Evolutionary conservation across 2,329 filamentous ascomycete species (phyloP), one percentile per base, ranked within the genome.

Genomic region (Cytospora chrysosperma): DNA sequence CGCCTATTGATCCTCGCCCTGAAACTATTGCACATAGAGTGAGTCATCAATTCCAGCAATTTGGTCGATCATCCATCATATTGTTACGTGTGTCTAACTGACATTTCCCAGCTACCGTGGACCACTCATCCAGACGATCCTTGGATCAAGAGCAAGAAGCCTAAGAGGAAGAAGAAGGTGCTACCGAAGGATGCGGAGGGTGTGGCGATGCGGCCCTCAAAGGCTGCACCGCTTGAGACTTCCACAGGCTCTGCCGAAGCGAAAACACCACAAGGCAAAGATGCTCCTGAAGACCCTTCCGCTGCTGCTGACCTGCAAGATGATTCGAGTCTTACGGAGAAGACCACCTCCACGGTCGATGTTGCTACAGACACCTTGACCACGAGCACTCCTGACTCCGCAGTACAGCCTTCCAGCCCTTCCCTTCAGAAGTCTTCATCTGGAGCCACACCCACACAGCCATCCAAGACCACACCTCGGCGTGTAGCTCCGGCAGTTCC

Each of bases 401-500:
- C 40, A 15, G 32, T 54, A 10, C 56, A 60, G 24, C 40, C 50
- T 43, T 52, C 49, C 17, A 51, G 8, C 12, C n/a, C 50, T n/a
- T 27, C 53, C 7, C 13, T 27, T 15, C 53, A 61, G 40, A 52
- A 56, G 15, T 40, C 61, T 6, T 40, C 64, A 17, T 50, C 64
- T 40, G 54, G 47, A 17, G 57, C 67, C 10, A 70, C 70, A 17
- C 67, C 75, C 8, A 68, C 70, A 1, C 74, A 73, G 37, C 49
- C 70, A 12, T 66, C 65, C 24, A 78, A 72, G 68, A 70, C 69
- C 53, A 70, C 68, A 47, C 69, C 67, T 47, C 78, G 77, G 10
- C 65, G 76, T 17, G 73, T 75, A 24, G 70, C 75, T 6, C 77
- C 78, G 13, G 78, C 78, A 1, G 67, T 80, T 50, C 81, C 82